These are phyloP conservation scores for Mitragyna speciosa DNA, from an alignment of 257 asterid genomes.

Conservation along the genomic window DNA sequence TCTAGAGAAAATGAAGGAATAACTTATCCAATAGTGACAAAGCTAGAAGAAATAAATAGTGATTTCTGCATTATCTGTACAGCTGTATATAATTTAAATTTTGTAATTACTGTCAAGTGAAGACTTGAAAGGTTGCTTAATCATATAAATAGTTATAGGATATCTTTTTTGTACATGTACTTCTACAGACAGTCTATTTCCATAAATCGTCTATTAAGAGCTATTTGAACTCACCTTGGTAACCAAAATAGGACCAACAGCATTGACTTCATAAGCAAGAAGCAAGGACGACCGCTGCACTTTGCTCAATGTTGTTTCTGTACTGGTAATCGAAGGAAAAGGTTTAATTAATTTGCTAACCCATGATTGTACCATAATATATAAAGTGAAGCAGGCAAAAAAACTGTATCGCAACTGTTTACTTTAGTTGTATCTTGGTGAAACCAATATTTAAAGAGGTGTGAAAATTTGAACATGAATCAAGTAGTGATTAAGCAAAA, in stretches of 20 bases:
- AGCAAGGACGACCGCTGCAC: conserved; percentile 74
- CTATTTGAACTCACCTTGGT: conserved; percentile 43
- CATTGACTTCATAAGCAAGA: conserved; percentile 83
- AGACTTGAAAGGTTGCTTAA: background rate
- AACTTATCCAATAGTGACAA: background rate
- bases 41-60: background rate
- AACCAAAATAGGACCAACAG: conserved; percentile 83
- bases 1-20: background rate
- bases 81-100: background rate
- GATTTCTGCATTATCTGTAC: background rate
- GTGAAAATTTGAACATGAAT: background rate
- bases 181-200: too few relatives aligned
- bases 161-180: background rate
- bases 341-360: conserved; percentile 22
- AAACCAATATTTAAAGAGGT: background rate
- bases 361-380: background rate
- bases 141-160: background rate
- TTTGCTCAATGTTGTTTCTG: conserved; percentile 95
- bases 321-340: conserved; percentile 40
- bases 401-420: too few relatives aligned
- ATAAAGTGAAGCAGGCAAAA: background rate
- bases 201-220: background rate
- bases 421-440: background rate
- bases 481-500: too few relatives aligned
- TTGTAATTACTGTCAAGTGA: background rate